Conservation (phyloP, 1,284 basidiomycete species). For the Agaricales sp. region DNA sequence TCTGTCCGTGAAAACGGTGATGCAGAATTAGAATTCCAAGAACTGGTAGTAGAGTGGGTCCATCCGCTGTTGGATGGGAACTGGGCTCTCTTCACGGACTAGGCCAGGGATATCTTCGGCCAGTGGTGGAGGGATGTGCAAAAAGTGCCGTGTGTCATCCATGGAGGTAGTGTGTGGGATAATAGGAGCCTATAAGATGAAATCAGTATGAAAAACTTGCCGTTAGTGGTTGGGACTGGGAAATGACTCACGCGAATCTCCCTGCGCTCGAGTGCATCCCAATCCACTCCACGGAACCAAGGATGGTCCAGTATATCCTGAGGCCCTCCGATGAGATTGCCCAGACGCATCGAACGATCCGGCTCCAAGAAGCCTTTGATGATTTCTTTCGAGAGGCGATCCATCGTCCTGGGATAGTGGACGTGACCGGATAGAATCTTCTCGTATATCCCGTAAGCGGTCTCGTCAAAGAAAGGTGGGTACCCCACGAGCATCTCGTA, state of each 20-base stretch:
- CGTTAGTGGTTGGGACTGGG: conserved; percentile 5
- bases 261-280: conserved; percentile 70
- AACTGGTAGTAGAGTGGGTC: conserved; percentile 62
- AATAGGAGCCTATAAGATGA: conserved; percentile 56
- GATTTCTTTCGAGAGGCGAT: conserved; percentile 64
- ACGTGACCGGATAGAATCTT: conserved; percentile 90
- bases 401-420: conserved; percentile 87
- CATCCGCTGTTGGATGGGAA: conserved; percentile 46
- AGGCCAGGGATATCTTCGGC: conserved; percentile 72
- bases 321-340: conserved; percentile 90
- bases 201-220: conserved; percentile 7
- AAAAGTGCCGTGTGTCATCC: conserved; percentile 76
- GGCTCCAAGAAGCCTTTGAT: conserved; percentile 87
- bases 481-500: conserved; percentile 98
- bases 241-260: conserved; percentile 55
- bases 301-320: conserved; percentile 90
- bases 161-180: conserved; percentile 68
- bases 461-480: conserved; percentile 90
- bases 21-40: conserved; percentile 48
- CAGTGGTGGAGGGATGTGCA: conserved; percentile 64
- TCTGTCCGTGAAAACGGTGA: background rate
- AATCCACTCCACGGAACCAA: conserved; percentile 93
- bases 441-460: conserved; percentile 92
- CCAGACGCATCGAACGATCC: conserved; percentile 86
- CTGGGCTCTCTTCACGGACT: conserved; percentile 45